Evolutionary conservation across 352 stramenopile genomes (phyloP).

Genomic region (Plasmopara muralis): DNA sequence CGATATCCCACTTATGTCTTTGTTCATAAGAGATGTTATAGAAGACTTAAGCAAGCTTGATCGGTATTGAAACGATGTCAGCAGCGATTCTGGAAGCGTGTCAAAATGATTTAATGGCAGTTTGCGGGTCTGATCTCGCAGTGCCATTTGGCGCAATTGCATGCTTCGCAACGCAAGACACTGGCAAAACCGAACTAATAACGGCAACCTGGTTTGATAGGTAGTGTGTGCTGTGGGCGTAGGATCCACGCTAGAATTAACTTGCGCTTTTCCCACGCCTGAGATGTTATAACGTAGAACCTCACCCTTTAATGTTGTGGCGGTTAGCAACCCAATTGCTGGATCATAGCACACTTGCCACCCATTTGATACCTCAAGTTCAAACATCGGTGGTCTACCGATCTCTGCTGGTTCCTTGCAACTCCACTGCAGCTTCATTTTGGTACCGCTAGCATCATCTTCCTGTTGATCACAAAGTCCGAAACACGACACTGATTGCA

Average conservation of each 20-base stretch:
- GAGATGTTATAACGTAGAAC: conserved; percentile 24
- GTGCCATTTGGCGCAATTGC: conserved; percentile 41
- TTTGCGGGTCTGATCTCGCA: conserved; percentile 26
- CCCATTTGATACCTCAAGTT: conserved; percentile 32
- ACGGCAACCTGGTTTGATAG: conserved; percentile 9
- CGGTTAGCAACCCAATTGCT: conserved; percentile 21
- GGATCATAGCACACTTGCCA: conserved; percentile 29
- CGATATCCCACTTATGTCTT: not conserved
- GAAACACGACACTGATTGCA: conserved; percentile 37
- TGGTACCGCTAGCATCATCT: not conserved
- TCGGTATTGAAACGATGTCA: conserved; percentile 32
- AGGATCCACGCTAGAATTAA: not conserved
- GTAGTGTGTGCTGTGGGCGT: conserved; percentile 5
- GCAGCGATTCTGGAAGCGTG: conserved; percentile 31
- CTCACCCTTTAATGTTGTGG: conserved; percentile 17
- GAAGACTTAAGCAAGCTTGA: conserved; percentile 6
- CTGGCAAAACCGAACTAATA: conserved; percentile 43
- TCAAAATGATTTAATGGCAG: conserved; percentile 55
- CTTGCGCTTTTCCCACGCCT: conserved; percentile 6
- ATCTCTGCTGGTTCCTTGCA: conserved; percentile 44
- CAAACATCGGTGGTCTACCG: conserved; percentile 33
- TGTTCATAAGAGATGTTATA: not conserved
- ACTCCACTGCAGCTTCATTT: conserved; percentile 30
- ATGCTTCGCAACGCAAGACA: conserved; percentile 43
- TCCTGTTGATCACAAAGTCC: conserved; percentile 14